Base-by-base conservation (phyloP, 2,329 filamentous ascomycete species). In the Ophiostoma triangulosporum region DNA sequence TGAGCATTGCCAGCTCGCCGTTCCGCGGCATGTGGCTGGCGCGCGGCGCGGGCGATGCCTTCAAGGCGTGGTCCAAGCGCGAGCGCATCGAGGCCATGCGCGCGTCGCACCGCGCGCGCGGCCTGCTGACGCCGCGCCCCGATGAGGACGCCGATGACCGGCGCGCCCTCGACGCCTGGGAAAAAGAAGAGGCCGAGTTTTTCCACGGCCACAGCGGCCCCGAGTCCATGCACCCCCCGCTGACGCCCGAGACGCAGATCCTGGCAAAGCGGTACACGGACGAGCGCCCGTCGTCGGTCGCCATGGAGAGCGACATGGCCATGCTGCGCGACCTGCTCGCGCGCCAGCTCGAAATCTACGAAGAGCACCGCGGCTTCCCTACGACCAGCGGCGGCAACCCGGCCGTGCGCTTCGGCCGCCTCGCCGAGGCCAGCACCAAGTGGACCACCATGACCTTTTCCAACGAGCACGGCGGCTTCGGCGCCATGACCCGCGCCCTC, bases 401-500 rank as follows among this genome's bases (percentile, higher is more conserved):
- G 31, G 48, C 31, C 48, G 31, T 26, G 31, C 31, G 31, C 35
- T 51, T 45, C 7, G 38, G 22, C 12, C 52, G n/a, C 33, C 57
- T 77, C 14, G 60, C 63, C 26, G 54, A 60, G 46, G 59, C 54
- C 14, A 62, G 64, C 22, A 40, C 57, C 5, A 15, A 53, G 14
- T 65, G 66, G 38, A 69, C 66, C 43, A 66, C 71, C 20, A 69
- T 76, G 56, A 70, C 69, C 17, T 79, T 80, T 58, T 69, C 70
- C 9, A 48, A 48, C 46, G 27, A 24, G 29, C 46, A 48, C 27
- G 65, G 71, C 24, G 87, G 87, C n/a, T 75, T 90, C 63, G 69
- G 76, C 50, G 73, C 78, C 38, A 68, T 91, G 55, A 70, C 77
- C 1, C 66, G 74, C 31, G 73, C 73, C 1, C 64, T 90, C 53